Conservation (phyloP, 441 rosid genomes). For the Geranium incanum region DNA sequence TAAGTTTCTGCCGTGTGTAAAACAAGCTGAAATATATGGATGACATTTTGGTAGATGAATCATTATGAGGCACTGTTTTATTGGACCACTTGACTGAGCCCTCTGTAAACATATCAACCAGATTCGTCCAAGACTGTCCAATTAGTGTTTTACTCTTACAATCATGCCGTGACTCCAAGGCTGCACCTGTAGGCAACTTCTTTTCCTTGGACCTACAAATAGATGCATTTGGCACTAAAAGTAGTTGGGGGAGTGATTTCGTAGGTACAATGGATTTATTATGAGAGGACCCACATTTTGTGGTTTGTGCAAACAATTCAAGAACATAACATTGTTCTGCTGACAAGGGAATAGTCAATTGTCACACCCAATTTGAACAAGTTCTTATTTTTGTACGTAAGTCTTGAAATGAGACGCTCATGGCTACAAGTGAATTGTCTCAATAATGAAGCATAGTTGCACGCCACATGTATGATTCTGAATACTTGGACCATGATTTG, state of each 20-base stretch:
- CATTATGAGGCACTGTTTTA: conserved; percentile 17
- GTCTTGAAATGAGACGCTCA: background rate
- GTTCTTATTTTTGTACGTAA: too few relatives aligned
- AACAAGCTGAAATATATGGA: conserved; percentile 17
- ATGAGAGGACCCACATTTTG: conserved; percentile 24
- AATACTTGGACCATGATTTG: background rate
- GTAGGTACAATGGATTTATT: conserved; percentile 27
- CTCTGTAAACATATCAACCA: conserved; percentile 20
- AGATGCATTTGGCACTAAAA: background rate
- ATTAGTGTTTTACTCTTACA: conserved; percentile 17
- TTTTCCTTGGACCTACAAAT: conserved; percentile 9
- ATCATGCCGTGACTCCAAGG: conserved; percentile 28
- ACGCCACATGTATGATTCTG: too few relatives aligned
- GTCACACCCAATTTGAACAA: too few relatives aligned
- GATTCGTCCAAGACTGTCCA: conserved; percentile 22
- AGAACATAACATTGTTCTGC: too few relatives aligned
- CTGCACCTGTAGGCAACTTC: conserved; percentile 8
- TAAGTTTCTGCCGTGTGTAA: conserved; percentile 9
- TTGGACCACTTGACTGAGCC: conserved; percentile 21
- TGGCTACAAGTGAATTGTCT: background rate
- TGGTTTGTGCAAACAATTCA: background rate
- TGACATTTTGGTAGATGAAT: conserved; percentile 32
- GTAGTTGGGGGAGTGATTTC: conserved; percentile 19
- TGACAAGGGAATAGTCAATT: too few relatives aligned
- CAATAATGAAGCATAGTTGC: background rate